Evolutionary conservation across 148 eudicot species (phyloP).

Genomic region (Chenopodium album): DNA sequence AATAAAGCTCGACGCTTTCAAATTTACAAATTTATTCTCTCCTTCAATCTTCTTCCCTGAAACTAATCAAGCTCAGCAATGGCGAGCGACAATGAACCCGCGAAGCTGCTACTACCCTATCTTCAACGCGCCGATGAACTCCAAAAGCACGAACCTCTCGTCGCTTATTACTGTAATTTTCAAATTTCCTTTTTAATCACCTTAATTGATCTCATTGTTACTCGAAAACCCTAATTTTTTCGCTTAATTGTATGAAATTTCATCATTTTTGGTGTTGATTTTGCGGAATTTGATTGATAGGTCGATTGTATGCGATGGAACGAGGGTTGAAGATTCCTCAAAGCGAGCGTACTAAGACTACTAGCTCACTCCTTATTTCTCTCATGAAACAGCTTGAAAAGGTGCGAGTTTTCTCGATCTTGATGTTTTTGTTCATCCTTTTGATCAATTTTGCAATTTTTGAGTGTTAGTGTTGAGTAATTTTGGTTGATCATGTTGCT

Average conservation of each 20-base stretch:
- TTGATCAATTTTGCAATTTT: background rate
- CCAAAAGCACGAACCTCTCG: slow-evolving; percentile 93
- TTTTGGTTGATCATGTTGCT: background rate
- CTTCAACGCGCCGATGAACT: slow-evolving; percentile 99
- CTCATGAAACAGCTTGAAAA: slow-evolving; percentile 97
- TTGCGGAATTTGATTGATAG: slow-evolving; percentile 33
- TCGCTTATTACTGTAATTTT: slow-evolving; percentile 83
- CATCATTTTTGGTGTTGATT: background rate
- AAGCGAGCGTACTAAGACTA: slow-evolving; percentile 78
- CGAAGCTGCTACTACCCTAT: slow-evolving; percentile 85
- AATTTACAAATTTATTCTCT: background rate
- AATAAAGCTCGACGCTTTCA: background rate
- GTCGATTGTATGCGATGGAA: slow-evolving; percentile 98
- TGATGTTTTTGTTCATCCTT: background rate
- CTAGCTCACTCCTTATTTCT: slow-evolving; percentile 68
- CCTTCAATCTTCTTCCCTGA: background rate
- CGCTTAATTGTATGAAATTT: slow-evolving; percentile 2
- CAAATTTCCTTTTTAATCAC: background rate
- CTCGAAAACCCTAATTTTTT: slow-evolving; percentile 13
- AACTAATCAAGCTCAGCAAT: background rate
- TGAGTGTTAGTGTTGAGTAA: background rate
- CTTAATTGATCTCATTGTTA: background rate
- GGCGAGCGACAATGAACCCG: slow-evolving; percentile 74
- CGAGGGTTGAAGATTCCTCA: slow-evolving; percentile 82
- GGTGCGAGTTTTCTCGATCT: slow-evolving; percentile 36